A percentile compares a stretch with the other conserved stretches of the same genome.
Evolutionary conservation across 768 basidiomycete genomes (phyloP).

Genomic region (Mycena vulgaris): DNA sequence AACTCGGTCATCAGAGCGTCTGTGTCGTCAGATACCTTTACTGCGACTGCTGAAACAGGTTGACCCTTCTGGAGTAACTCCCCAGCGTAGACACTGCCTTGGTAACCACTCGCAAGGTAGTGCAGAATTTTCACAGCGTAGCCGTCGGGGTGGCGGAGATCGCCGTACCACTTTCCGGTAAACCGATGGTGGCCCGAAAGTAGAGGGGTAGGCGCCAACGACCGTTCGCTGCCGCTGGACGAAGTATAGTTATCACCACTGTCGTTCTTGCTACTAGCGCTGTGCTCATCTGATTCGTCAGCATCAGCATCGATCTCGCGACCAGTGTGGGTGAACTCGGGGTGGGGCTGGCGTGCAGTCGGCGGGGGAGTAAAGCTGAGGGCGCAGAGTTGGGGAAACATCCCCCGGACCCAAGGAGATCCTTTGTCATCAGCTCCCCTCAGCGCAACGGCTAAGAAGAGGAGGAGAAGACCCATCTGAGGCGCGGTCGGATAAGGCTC

Average conservation of each 20-base stretch:
- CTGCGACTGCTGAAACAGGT: not conserved
- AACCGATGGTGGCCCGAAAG: not conserved
- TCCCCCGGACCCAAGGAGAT: not conserved
- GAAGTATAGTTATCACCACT: not conserved
- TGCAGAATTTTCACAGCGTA: not conserved
- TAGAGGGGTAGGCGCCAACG: not conserved
- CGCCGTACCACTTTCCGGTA: conserved; percentile 12
- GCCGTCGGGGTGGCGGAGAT: conserved; percentile 6
- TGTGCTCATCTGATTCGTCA: not conserved
- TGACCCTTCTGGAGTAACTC: conserved; percentile 7
- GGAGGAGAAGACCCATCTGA: not conserved
- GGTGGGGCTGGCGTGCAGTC: not conserved
- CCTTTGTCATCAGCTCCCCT: not conserved
- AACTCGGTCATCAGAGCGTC: conserved; percentile 11
- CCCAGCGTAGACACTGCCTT: conserved; percentile 9
- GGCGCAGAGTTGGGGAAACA: not conserved
- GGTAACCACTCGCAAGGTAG: not conserved
- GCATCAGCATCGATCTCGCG: not conserved
- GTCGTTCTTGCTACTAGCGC: not conserved
- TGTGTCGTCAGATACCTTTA: conserved; percentile 2
- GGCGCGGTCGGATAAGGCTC: not conserved
- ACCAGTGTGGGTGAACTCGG: not conserved
- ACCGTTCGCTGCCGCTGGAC: not conserved
- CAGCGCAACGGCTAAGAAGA: not conserved
- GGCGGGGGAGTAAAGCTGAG: not conserved